Conservation (phyloP, 169 alveolate genomes). For the Plasmodium vinckei region DNA sequence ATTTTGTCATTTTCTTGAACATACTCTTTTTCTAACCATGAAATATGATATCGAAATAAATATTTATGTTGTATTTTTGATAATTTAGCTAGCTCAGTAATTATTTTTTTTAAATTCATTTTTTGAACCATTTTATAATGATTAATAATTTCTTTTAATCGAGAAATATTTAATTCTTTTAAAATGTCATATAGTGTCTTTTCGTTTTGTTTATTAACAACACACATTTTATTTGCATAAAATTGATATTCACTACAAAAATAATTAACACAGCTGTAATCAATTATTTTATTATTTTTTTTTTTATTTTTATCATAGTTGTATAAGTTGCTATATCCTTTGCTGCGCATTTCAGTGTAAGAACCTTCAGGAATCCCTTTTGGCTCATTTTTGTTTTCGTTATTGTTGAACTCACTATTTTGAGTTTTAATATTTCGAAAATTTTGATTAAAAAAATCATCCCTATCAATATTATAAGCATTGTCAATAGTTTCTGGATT, state of each 20-base stretch:
- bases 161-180: constrained; percentile 14
- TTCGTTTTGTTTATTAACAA: constrained; percentile 26
- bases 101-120: constrained; percentile 48
- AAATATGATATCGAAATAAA: constrained; percentile 48
- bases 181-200: constrained; percentile 23
- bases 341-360: too few relatives aligned
- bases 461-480: too few relatives aligned
- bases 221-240: constrained; percentile 52
- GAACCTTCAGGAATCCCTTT: too few relatives aligned
- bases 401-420: background rate
- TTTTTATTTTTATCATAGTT: constrained; percentile 10
- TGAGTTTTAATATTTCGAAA: background rate
- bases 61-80: constrained; percentile 70
- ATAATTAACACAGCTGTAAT: constrained; percentile 23
- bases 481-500: too few relatives aligned
- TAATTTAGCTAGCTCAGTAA: constrained; percentile 26
- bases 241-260: constrained; percentile 68
- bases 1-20: background rate
- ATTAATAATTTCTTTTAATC: constrained; percentile 35
- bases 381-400: too few relatives aligned
- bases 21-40: constrained; percentile 56
- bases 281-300: constrained; percentile 7
- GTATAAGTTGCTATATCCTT: too few relatives aligned
- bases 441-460: background rate
- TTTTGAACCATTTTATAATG: constrained; percentile 53